Evolutionary conservation across 768 basidiomycete genomes (phyloP).

Genomic region (Pleurotus cornucopiae): DNA sequence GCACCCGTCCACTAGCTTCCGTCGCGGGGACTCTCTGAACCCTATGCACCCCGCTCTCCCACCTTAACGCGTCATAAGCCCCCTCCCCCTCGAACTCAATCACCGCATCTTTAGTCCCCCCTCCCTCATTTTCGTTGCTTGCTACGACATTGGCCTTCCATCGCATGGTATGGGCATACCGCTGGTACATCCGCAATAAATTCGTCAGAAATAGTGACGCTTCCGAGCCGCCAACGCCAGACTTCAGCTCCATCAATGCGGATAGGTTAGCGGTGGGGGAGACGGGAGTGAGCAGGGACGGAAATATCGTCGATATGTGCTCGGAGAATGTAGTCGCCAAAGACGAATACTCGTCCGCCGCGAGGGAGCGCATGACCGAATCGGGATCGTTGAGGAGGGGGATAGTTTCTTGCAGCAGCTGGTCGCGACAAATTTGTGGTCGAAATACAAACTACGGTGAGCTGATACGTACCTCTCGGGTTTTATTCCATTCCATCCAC

Average conservation of each 20-base stretch:
- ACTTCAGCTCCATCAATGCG: conserved; percentile 86
- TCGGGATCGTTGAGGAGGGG: conserved; percentile 71
- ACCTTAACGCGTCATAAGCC: conserved; percentile 74
- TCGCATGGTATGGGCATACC: conserved; percentile 46
- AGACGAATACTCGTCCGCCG: conserved; percentile 56
- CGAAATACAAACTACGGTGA: background rate
- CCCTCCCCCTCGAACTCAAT: conserved; percentile 76
- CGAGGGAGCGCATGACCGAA: conserved; percentile 68
- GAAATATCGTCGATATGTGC: conserved; percentile 47
- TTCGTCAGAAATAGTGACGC: conserved; percentile 78
- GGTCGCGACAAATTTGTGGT: conserved; percentile 23
- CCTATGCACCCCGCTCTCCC: conserved; percentile 95
- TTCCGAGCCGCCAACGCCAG: conserved; percentile 91
- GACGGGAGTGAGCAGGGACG: conserved; percentile 67
- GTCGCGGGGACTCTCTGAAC: conserved; percentile 94
- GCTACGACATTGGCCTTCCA: conserved; percentile 65
- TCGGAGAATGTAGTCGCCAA: conserved; percentile 34
- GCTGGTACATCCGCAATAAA: conserved; percentile 77
- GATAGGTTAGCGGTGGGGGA: conserved; percentile 64
- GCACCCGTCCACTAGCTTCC: conserved; percentile 81
- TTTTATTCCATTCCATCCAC: conserved; percentile 62
- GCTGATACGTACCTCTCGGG: conserved; percentile 45
- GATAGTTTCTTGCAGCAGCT: conserved; percentile 65
- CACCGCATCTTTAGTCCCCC: conserved; percentile 76
- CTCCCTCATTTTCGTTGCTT: conserved; percentile 52